A percentile compares a stretch with the other conserved stretches of the same genome.
These are phyloP conservation scores for Ophiostoma tasmaniense DNA, from an alignment of 2,329 filamentous ascomycete genomes.

Conservation along the genomic window DNA sequence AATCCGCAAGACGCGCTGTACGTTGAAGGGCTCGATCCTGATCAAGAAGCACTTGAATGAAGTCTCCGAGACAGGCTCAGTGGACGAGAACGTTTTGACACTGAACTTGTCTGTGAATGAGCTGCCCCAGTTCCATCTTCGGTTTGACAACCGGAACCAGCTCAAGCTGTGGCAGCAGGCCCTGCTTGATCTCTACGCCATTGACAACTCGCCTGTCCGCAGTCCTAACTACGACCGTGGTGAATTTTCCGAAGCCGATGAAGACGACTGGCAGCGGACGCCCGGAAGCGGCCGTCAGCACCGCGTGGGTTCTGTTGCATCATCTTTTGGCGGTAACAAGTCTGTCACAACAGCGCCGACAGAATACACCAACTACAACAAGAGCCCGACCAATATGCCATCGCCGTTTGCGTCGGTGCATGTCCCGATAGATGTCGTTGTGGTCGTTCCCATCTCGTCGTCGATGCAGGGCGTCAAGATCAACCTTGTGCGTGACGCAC, in stretches of 20 bases:
- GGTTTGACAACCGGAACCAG: constrained; percentile 75
- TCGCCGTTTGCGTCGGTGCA: constrained; percentile 53
- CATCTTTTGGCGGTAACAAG: constrained; percentile 69
- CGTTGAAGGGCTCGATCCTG: constrained; percentile 91
- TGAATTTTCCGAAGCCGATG: constrained; percentile 74
- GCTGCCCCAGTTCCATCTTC: constrained; percentile 86
- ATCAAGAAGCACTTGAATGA: constrained; percentile 97
- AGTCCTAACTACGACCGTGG: constrained; percentile 69
- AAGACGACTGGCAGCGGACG: constrained; percentile 68
- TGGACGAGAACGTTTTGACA: constrained; percentile 77
- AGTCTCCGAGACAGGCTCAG: constrained; percentile 60
- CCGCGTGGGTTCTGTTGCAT: constrained; percentile 67
- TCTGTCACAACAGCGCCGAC: constrained; percentile 84
- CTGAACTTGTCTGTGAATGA: constrained; percentile 86
- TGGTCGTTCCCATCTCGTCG: constrained; percentile 93
- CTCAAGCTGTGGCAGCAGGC: constrained; percentile 87
- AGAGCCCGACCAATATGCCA: constrained; percentile 31
- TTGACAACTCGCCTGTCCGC: constrained; percentile 55
- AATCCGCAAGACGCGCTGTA: constrained; percentile 64
- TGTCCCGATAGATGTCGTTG: constrained; percentile 88
- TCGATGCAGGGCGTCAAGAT: constrained; percentile 99
- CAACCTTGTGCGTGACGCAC: constrained; percentile 79
- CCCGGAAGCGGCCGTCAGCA: constrained; percentile 24
- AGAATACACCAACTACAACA: constrained; percentile 73
- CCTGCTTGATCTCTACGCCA: constrained; percentile 69